Conservation (phyloP, 139 green algal genomes). For the Picochlorum sp. region DNA sequence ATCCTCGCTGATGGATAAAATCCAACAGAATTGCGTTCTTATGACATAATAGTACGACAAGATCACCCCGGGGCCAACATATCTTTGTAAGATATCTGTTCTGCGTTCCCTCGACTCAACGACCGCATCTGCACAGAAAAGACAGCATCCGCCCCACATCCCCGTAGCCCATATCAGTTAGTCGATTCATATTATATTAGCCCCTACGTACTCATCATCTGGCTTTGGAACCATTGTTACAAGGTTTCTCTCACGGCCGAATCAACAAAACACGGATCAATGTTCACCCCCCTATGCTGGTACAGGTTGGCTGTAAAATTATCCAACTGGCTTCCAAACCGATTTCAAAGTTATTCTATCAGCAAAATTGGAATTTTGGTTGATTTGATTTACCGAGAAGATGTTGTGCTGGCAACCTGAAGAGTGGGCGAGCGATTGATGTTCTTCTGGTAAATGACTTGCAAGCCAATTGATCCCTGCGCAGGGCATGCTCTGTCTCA, state of each 20-base stretch:
- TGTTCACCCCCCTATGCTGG: too few species aligned
- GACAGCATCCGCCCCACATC: too few species aligned
- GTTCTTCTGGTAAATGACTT: too few species aligned
- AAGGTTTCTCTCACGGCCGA: background rate
- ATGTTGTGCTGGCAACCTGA: too few species aligned
- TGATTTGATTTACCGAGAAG: background rate
- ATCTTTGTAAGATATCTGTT: background rate
- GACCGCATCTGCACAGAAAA: too few species aligned
- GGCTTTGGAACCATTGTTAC: conserved; percentile 55
- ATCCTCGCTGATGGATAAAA: background rate
- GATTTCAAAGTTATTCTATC: too few species aligned
- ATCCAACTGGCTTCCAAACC: too few species aligned
- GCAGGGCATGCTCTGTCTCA: too few species aligned
- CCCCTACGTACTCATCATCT: conserved; percentile 56
- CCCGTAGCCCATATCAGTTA: too few species aligned
- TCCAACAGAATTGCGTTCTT: background rate
- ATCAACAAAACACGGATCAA: background rate
- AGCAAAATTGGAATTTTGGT: background rate
- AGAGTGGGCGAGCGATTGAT: too few species aligned
- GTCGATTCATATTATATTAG: background rate
- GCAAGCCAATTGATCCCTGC: too few species aligned
- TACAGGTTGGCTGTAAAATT: background rate
- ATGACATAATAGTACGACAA: background rate
- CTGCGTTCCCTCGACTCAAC: too few species aligned
- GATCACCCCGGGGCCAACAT: background rate